These are phyloP conservation scores for Metarhizium brunneum DNA, from an alignment of 2,329 filamentous ascomycete genomes.

Conservation along the genomic window DNA sequence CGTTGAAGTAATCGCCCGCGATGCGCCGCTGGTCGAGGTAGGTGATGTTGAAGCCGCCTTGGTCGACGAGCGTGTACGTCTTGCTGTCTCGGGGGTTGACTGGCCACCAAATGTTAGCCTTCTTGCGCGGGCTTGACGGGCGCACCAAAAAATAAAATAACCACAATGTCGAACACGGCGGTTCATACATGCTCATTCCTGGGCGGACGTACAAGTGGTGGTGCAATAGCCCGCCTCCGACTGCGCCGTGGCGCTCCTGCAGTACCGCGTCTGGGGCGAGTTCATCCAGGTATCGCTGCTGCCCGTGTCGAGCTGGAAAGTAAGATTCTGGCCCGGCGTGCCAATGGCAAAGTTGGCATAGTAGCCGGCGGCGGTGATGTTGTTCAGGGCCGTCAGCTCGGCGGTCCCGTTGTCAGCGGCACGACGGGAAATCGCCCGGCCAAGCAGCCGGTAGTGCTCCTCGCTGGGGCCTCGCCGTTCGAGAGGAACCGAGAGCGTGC, in stretches of 20 bases:
- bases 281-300: conserved; percentile 55
- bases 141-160: no score
- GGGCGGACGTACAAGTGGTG: neutral
- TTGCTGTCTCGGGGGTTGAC: conserved; percentile 35
- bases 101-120: conserved; percentile 2
- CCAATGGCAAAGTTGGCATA: conserved; percentile 49
- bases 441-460: neutral
- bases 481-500: conserved; percentile 13
- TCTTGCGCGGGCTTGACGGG: neutral
- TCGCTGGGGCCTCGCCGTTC: neutral
- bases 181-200: neutral
- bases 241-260: conserved; percentile 30
- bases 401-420: conserved; percentile 17
- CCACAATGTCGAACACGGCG: neutral
- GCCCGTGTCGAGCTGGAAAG: conserved; percentile 51
- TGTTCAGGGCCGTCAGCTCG: conserved; percentile 37
- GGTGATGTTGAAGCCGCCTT: conserved; percentile 44
- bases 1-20: conserved; percentile 47
- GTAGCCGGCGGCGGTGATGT: conserved; percentile 45
- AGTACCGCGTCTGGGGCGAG: conserved; percentile 51
- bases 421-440: conserved; percentile 8
- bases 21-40: conserved; percentile 51
- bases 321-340: conserved; percentile 45
- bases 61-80: conserved; percentile 34
- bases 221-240: conserved; percentile 12